A percentile compares a stretch with the other conserved stretches of the same genome.
phyloP scores from a whole-genome alignment of 805 yeast species.

The Candida khao-thaluensis region DNA sequence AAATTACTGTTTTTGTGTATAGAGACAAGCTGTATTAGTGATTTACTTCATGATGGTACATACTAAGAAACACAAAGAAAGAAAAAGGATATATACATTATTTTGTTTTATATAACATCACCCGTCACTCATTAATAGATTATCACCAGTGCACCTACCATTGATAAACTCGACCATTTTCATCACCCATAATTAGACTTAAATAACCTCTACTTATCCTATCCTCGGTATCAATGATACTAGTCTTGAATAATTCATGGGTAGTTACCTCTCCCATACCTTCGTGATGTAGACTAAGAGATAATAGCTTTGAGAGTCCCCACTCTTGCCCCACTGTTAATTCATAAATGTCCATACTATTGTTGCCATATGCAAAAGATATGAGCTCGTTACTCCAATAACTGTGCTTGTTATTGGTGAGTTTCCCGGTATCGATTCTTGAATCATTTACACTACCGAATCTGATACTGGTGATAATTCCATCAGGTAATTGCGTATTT shows the following conservation, averaged over 20 bases:
- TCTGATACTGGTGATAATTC: slow-evolving; percentile 21
- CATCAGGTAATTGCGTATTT: slow-evolving; percentile 16
- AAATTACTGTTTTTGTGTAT: too few species aligned
- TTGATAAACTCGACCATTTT: slow-evolving; percentile 47
- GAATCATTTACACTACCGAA: slow-evolving; percentile 33
- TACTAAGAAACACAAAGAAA: too few species aligned
- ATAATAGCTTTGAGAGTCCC: slow-evolving; percentile 15
- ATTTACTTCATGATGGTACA: too few species aligned
- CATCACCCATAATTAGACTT: slow-evolving; percentile 54
- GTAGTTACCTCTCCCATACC: slow-evolving; percentile 26
- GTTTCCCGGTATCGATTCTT: slow-evolving; percentile 23
- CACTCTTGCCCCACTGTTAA: slow-evolving; percentile 14
- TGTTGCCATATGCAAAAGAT: slow-evolving; percentile 24
- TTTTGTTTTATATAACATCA: too few species aligned
- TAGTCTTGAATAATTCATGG: slow-evolving; percentile 26
- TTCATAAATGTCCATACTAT: slow-evolving; percentile 26
- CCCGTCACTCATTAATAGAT: too few species aligned
- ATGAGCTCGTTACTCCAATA: slow-evolving; percentile 40
- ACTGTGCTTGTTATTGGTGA: slow-evolving; percentile 24
- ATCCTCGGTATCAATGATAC: slow-evolving; percentile 34
- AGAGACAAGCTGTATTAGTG: too few species aligned
- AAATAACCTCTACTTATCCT: slow-evolving; percentile 34
- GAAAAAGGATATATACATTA: too few species aligned
- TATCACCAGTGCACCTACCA: slow-evolving; percentile 10
- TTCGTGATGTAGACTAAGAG: slow-evolving; percentile 5